These are phyloP conservation scores for Ustilago xerochloae DNA, from an alignment of 1,284 basidiomycete genomes.

Conservation along the genomic window DNA sequence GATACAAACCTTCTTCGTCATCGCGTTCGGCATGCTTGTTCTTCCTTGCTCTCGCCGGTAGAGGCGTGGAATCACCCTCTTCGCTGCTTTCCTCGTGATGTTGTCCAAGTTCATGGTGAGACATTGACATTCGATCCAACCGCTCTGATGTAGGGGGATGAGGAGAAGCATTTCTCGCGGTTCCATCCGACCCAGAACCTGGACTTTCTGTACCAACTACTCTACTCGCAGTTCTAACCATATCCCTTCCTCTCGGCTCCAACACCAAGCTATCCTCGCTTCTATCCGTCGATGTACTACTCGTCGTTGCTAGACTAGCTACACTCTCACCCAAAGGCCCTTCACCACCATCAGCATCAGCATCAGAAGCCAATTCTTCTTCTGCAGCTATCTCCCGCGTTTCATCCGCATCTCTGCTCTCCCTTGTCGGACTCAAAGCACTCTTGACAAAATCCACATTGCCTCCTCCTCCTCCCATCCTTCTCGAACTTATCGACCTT, in stretches of 20 bases:
- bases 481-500: slow-evolving; percentile 19
- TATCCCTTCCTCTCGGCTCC: slow-evolving; percentile 46
- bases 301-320: slow-evolving; percentile 18
- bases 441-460: slow-evolving; percentile 26
- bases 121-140: slow-evolving; percentile 12
- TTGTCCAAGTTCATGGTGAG: slow-evolving; percentile 37
- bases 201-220: slow-evolving; percentile 19
- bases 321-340: slow-evolving; percentile 28
- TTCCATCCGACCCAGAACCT: slow-evolving; percentile 30
- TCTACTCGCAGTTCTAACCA: slow-evolving; percentile 37
- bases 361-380: slow-evolving; percentile 14
- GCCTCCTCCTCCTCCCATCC: background rate
- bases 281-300: slow-evolving; percentile 5
- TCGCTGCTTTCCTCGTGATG: background rate
- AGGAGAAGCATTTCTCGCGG: slow-evolving; percentile 26
- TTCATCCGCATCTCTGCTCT: slow-evolving; percentile 20
- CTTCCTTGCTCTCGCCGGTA: background rate
- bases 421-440: slow-evolving; percentile 32
- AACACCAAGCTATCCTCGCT: slow-evolving; percentile 7
- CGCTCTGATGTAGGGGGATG: background rate
- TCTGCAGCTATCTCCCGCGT: slow-evolving; percentile 7
- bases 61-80: slow-evolving; percentile 1
- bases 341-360: background rate
- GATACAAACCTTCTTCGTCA: slow-evolving; percentile 15
- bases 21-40: too few species aligned